Percentiles rank a stretch among this genome's conserved stretches.
These are phyloP conservation scores for Bipolaris cookei DNA, from an alignment of 2,329 filamentous ascomycete genomes.

Conservation along the genomic window DNA sequence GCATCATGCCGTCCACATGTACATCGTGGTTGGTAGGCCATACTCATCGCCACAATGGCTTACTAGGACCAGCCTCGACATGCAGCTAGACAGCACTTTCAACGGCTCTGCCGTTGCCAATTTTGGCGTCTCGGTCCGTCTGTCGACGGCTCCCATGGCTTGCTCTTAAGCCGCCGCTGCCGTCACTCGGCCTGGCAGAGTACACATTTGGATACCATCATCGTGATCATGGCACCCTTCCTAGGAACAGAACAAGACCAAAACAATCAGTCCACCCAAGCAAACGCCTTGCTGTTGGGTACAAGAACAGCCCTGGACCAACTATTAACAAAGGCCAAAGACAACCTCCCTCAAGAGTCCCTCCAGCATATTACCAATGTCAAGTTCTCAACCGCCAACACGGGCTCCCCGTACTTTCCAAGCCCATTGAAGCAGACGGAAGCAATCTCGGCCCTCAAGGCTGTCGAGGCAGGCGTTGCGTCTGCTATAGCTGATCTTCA, in stretches of 20 bases:
- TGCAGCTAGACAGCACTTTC: conserved; percentile 26
- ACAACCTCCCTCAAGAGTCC: conserved; percentile 45
- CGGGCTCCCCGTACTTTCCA: conserved; percentile 50
- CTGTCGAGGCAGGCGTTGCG: conserved; percentile 65
- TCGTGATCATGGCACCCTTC: conserved; percentile 36
- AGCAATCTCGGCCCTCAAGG: conserved; percentile 63
- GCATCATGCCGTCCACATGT: conserved; percentile 18
- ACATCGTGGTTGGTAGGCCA: conserved; percentile 20
- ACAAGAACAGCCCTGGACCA: conserved; percentile 43
- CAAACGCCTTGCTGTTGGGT: conserved; percentile 43
- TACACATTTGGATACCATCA: background rate
- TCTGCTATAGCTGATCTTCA: conserved; percentile 65
- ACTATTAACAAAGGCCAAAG: conserved; percentile 41
- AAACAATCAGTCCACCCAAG: conserved; percentile 17
- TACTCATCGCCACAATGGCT: conserved; percentile 20
- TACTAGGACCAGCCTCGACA: conserved; percentile 15
- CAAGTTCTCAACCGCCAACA: conserved; percentile 47
- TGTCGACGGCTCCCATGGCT: conserved; percentile 4
- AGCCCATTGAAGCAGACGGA: conserved; percentile 61
- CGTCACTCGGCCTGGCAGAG: conserved; percentile 3
- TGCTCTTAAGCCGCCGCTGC: conserved; percentile 8
- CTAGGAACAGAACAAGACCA: conserved; percentile 26
- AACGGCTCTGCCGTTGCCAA: conserved; percentile 18
- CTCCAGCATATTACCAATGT: conserved; percentile 37
- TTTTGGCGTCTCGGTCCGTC: conserved; percentile 15